phyloP scores from a whole-genome alignment of 805 yeast genomes.

The Spathaspora boniae region DNA sequence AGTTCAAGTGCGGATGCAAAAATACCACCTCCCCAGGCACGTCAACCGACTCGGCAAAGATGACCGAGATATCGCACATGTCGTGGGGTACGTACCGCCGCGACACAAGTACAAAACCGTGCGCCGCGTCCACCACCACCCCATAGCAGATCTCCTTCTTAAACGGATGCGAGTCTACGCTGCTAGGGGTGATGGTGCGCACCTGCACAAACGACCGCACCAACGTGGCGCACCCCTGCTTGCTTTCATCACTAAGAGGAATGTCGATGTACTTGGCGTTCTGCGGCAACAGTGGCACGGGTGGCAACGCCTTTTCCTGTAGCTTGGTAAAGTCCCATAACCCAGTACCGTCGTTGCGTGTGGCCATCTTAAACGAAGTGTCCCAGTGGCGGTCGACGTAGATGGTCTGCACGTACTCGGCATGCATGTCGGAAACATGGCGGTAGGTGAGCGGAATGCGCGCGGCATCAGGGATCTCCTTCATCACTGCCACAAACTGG shows the following conservation, averaged over 20 bases:
- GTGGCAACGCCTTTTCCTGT: conserved; percentile 61
- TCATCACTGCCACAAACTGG: conserved; percentile 74
- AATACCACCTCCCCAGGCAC: conserved; percentile 79
- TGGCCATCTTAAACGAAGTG: conserved; percentile 64
- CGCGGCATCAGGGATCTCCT: conserved; percentile 68
- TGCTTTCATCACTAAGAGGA: conserved; percentile 48
- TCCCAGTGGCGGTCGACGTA: conserved; percentile 86
- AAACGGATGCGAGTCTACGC: conserved; percentile 72
- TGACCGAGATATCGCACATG: conserved; percentile 66
- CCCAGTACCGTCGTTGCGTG: conserved; percentile 54
- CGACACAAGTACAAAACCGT: conserved; percentile 78
- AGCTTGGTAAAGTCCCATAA: conserved; percentile 52
- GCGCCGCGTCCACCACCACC: conserved; percentile 72
- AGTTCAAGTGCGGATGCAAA: conserved; percentile 83
- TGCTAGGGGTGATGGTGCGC: conserved; percentile 58
- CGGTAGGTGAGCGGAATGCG: conserved; percentile 69
- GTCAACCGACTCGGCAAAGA: conserved; percentile 81
- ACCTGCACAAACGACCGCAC: conserved; percentile 72
- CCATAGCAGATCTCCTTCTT: conserved; percentile 67
- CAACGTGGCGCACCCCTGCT: conserved; percentile 49
- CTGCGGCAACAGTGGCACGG: conserved; percentile 50
- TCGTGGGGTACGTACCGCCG: conserved; percentile 82
- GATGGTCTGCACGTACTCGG: conserved; percentile 62
- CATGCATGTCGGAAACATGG: conserved; percentile 77
- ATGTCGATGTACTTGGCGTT: conserved; percentile 68